phyloP scores from a whole-genome alignment of 2,329 filamentous ascomycete genomes.

The Cadophora sp. region DNA sequence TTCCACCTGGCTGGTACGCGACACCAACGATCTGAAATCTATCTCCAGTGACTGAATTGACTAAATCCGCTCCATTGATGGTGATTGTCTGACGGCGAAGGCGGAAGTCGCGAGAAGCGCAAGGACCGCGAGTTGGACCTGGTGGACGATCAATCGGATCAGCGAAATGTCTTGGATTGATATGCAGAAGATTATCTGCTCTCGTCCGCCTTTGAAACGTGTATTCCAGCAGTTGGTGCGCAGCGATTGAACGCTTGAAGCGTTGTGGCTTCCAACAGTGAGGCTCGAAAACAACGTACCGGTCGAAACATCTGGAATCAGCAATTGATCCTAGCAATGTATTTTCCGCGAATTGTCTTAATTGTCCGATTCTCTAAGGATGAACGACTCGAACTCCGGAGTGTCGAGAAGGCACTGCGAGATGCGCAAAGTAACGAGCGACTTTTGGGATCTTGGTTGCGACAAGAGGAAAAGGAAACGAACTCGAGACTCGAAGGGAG shows the following conservation, averaged over 20 bases:
- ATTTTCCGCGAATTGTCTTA: neutral
- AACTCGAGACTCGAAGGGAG: neutral
- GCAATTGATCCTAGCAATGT: neutral
- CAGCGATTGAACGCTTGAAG: neutral
- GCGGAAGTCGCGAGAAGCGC: conserved; percentile 48
- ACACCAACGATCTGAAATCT: conserved; percentile 71
- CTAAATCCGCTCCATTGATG: conserved; percentile 63
- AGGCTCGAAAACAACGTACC: conserved; percentile 52
- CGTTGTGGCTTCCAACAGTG: conserved; percentile 39
- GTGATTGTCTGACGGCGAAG: conserved; percentile 63
- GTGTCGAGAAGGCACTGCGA: neutral
- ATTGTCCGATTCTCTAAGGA: neutral
- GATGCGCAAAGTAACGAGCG: conserved; percentile 10
- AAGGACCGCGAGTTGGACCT: conserved; percentile 35
- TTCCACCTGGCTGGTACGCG: conserved; percentile 73
- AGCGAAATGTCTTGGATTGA: conserved; percentile 10
- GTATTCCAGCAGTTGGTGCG: neutral
- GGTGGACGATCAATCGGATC: conserved; percentile 3
- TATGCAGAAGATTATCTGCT: neutral
- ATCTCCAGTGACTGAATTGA: conserved; percentile 63
- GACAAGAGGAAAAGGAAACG: neutral
- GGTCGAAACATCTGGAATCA: conserved; percentile 15
- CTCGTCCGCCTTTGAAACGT: neutral
- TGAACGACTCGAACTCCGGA: neutral
- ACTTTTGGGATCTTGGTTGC: neutral